Base-by-base conservation (phyloP, 257 asterid species). In the Scutellaria galericulata region DNA sequence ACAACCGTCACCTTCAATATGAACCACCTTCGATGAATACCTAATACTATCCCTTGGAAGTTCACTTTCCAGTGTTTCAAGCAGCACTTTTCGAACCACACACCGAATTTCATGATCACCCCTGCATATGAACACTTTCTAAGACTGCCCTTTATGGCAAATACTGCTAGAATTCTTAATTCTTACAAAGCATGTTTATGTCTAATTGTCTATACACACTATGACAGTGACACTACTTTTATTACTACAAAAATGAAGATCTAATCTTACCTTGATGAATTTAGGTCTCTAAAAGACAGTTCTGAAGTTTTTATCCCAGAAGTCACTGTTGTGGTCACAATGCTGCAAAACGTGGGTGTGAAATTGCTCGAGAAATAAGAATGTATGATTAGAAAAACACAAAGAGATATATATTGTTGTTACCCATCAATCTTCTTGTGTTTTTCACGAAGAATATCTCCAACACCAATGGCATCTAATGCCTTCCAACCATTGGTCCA, bases 401-500 rank as follows among this genome's bases (percentile, higher is more conserved):
- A 10, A 8, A 8, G 48, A 44, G 10, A 7, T 18, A 0, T 8
- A 44, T 7, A 6, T 37, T 2, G 37, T 44, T 2, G 10, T 3
- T 39, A 68, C 73, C 52, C 18, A 14, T 39, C 52, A 11, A 68
- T 1, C 7, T 39, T 68, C 0, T 0, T 37, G 52, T 68, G 62
- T 51, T 68, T 52, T 10, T n/a, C 61, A 7, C 63, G 73, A 68
- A 68, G 41, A 8, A 52, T 52, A 9, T 68, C 13, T 47, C 51
- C 73, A 9, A 68, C 6, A 47, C 61, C 61, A 5, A 66, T 50
- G 60, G 72, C 61, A 45, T 66, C 72, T 7, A 66, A 58, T 27
- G 61, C 72, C 61, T 35, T 66, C 72, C 72, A 66, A 31, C 60
- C 72, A 50, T 66, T 66, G 1, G 37, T 5, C 72, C 72, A 66